A percentile compares a stretch with the other conserved stretches of the same genome.
phyloP scores from a whole-genome alignment of 495 filamentous ascomycete genomes.

The Podospora bellae-mahoneyi region DNA sequence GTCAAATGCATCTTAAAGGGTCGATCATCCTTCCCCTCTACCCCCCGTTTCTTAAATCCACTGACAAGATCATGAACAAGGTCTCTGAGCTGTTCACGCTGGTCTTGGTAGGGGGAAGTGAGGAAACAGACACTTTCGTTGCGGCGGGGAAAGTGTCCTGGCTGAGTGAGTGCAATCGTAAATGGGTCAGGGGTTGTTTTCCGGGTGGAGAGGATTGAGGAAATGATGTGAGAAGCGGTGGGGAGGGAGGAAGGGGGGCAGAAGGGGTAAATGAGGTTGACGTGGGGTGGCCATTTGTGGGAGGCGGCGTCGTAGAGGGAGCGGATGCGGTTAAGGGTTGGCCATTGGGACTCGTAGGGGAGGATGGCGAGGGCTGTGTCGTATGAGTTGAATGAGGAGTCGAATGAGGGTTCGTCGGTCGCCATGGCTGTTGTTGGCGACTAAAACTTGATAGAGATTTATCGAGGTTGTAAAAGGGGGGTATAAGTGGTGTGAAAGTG shows the following conservation, averaged over 20 bases:
- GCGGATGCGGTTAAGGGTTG: constrained; percentile 46
- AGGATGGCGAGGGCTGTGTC: constrained; percentile 53
- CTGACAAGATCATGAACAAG: constrained; percentile 19
- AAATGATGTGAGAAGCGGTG: neutral
- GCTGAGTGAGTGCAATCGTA: neutral
- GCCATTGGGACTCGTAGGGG: constrained; percentile 42
- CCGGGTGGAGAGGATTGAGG: neutral
- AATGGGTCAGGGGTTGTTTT: neutral
- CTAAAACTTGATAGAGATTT: neutral
- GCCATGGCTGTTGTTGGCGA: constrained; percentile 8
- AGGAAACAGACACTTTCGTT: neutral
- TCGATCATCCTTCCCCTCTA: neutral
- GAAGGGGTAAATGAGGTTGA: constrained; percentile 61
- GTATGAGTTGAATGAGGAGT: constrained; percentile 35
- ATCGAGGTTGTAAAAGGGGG: neutral
- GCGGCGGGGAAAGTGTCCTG: neutral
- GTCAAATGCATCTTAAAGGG: constrained; percentile 48
- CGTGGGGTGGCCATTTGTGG: constrained; percentile 57
- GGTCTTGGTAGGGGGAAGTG: neutral
- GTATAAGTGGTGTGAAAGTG: constrained; percentile 4
- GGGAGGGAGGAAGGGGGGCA: constrained; percentile 34
- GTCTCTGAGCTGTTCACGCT: neutral
- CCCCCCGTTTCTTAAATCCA: constrained; percentile 18
- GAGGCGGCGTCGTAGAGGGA: constrained; percentile 54
- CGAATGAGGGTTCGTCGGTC: constrained; percentile 25